Base-by-base conservation (phyloP, 306 rosid species). In the Cercis canadensis region DNA sequence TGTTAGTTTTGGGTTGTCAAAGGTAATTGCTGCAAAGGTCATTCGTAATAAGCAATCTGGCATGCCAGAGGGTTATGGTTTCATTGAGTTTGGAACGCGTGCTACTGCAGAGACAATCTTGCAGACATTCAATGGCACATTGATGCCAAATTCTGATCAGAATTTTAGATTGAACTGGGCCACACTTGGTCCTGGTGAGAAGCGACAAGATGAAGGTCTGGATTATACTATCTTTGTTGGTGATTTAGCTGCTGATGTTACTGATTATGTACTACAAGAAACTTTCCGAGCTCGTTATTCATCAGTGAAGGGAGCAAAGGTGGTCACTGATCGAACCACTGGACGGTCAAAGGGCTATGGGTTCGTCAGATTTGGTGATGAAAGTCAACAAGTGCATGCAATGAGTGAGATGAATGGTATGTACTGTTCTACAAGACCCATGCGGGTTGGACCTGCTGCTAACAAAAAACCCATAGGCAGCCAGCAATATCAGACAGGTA, bases 301-400 rank as follows among this genome's bases (percentile, higher is more conserved):
- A 16, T 80, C 92, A 3, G 81, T 87, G 14, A 87, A 87, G 77
- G 89, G 92, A 50, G 92, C 89, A 2, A 87, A 84, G 72, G 92
- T 87, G 59, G 92, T 87, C 15, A 87, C 83, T 16, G 92, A 87
- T 65, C 78, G 89, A 77, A 44, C 83, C 67, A 87, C 92, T 16
- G 92, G 87, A 53, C 89, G 89, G 43, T 84, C 92, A 1, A 87
- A 87, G 62, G 92, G 92, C 59, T 87, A 84, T 65, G 92, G 92
- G 15, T 87, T 87, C 77, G 89, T 87, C 7, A 82, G 81, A 78
- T 87, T 87, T 44, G 81, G 84, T 8, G 92, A 87, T 18, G 92
- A 87, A 58, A 31, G 44, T 55, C 84, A 87, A 52, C 92, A 87
- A 67, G 6, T 82, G 79, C 86, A 87, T 33, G 87, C 89, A 4